Evolutionary conservation across 805 yeast genomes (phyloP), one percentile per base, ranked within the genome.

Genomic region (Yarrowia hollandica): DNA sequence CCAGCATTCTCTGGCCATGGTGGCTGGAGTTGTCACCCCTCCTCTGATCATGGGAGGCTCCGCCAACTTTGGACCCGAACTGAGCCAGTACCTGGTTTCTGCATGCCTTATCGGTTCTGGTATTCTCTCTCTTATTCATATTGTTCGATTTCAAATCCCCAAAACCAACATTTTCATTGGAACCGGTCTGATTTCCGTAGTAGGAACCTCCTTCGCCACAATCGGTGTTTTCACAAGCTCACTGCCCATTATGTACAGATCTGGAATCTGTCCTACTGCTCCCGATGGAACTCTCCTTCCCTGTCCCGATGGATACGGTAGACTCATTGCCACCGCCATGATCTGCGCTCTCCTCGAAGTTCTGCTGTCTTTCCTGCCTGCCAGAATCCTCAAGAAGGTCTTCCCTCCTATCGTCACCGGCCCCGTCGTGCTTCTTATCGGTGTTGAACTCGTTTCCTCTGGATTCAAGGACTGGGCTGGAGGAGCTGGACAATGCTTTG

Each of bases 361-460:
- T 37, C 64, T 78, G 8, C 69, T 88, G 50, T 86, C 96, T 0
- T 90, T 91, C 71, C 71, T 85, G 64, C 97, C 97, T 7, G 83
- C 96, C 4, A 78, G 76, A 33, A 63, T 79, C 14, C 77, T 90
- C 64, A 90, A 88, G 70, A 82, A 77, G 62, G 67, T 88, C 28
- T 90, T 90, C 76, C 97, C 97, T 19, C 91, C 96, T 33, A 74
- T 89, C 59, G 97, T 91, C 62, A 90, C 96, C 30, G 97, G 97
- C 61, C 96, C 96, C 7, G 96, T 90, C 44, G 96, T 90, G 26
- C 72, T 90, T 60, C 77, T 90, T 34, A 90, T 90, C 68, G 97
- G 97, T 66, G 77, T 84, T 46, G 74, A 78, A 21, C 78, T 90
- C 65, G 78, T 90, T 61, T 75, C 77, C 64, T 72, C 89, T 30